phyloP scores from a whole-genome alignment of 2,329 filamentous ascomycete genomes.

The Penicillium italicum region DNA sequence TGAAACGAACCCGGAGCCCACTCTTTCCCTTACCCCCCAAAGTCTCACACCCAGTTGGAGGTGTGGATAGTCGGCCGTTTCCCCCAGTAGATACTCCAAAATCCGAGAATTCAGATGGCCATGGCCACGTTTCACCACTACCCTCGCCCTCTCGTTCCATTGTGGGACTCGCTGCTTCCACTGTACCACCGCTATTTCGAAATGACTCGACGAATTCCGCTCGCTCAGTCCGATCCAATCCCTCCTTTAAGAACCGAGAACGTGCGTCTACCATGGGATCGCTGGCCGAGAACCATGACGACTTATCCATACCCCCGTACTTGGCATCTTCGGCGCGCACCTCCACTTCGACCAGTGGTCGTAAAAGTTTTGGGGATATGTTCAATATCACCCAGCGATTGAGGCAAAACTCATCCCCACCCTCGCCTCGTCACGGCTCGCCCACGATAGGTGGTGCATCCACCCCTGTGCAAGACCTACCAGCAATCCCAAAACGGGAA shows the following conservation, averaged over 20 bases:
- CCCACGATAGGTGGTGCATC: conserved; percentile 55
- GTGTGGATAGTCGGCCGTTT: conserved; percentile 18
- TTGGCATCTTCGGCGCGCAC: conserved; percentile 58
- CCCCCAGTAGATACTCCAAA: conserved; percentile 22
- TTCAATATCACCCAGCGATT: conserved; percentile 72
- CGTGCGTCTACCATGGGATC: conserved; percentile 91
- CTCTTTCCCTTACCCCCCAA: conserved; percentile 88
- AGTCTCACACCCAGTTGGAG: conserved; percentile 25
- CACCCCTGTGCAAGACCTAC: conserved; percentile 63
- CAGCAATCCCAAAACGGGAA: conserved; percentile 70
- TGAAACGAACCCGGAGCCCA: conserved; percentile 70
- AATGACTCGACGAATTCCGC: conserved; percentile 62
- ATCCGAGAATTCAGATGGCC: conserved; percentile 26
- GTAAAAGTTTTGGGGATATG: conserved; percentile 89
- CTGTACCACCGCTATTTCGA: conserved; percentile 49
- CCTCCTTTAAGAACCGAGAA: conserved; percentile 56
- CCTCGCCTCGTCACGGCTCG: conserved; percentile 64
- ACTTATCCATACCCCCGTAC: conserved; percentile 64
- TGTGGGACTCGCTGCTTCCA: conserved; percentile 48
- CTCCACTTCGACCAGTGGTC: conserved; percentile 77
- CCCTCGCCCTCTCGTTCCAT: conserved; percentile 53
- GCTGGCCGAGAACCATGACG: conserved; percentile 66
- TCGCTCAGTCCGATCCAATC: conserved; percentile 60
- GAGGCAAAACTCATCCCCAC: conserved; percentile 74
- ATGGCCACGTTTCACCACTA: conserved; percentile 39